phyloP scores from a whole-genome alignment of 768 basidiomycete genomes.

The Lactarius indigo region DNA sequence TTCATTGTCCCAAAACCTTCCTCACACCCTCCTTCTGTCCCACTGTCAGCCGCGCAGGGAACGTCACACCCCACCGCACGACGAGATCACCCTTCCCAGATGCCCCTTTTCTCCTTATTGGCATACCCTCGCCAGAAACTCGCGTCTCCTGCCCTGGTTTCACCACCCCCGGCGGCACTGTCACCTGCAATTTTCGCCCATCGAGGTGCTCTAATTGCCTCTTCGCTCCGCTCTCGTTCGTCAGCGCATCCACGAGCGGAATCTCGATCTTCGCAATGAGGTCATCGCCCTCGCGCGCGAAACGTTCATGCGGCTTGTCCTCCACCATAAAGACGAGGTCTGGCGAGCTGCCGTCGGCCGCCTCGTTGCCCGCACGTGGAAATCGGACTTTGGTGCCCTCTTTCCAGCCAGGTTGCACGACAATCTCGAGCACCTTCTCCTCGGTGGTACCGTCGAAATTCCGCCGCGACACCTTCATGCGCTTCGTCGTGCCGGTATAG shows the following conservation, averaged over 20 bases:
- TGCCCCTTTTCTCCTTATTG: conserved; percentile 71
- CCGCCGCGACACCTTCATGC: conserved; percentile 79
- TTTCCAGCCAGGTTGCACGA: conserved; percentile 90
- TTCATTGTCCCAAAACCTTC: conserved; percentile 53
- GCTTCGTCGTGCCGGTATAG: conserved; percentile 81
- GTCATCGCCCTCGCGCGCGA: conserved; percentile 80
- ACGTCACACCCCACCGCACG: conserved; percentile 78
- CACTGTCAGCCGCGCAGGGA: conserved; percentile 72
- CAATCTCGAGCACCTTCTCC: conserved; percentile 82
- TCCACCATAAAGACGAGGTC: conserved; percentile 98
- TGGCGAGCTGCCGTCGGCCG: conserved; percentile 61
- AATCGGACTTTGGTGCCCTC: conserved; percentile 93
- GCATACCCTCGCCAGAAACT: conserved; percentile 83
- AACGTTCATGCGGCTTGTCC: conserved; percentile 82
- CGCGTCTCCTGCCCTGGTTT: conserved; percentile 74
- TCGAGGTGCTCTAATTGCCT: conserved; percentile 69
- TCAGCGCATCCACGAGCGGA: conserved; percentile 79
- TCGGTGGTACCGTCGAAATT: conserved; percentile 71
- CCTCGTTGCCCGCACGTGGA: conserved; percentile 82
- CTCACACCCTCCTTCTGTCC: conserved; percentile 78
- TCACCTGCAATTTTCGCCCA: conserved; percentile 69
- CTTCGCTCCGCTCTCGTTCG: conserved; percentile 49
- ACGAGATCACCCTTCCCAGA: conserved; percentile 81
- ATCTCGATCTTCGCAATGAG: conserved; percentile 58
- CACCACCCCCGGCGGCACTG: conserved; percentile 62